phyloP scores from a whole-genome alignment of 345 rosid genomes.

The Dipteronia dyeriana region DNA sequence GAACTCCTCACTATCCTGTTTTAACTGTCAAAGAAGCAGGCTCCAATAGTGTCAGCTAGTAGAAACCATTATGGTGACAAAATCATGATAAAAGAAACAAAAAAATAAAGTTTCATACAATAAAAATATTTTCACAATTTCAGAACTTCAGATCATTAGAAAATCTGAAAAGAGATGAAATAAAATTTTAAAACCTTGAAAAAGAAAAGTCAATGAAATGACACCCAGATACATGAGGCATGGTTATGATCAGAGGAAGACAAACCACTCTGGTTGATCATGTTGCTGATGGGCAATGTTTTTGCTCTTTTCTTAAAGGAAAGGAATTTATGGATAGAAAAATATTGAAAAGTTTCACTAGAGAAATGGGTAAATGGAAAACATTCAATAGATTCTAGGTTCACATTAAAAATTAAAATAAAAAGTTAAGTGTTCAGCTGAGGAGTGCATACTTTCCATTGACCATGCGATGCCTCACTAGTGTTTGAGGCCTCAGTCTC shows the following conservation, averaged over 20 bases:
- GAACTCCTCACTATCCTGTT: constrained; percentile 75
- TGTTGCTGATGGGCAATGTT: constrained; percentile 7
- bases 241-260: neutral
- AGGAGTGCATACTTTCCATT: constrained; percentile 76
- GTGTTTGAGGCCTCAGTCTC: constrained; percentile 39
- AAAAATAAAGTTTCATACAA: neutral
- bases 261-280: neutral
- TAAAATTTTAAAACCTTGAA: neutral
- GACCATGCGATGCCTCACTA: constrained; percentile 47
- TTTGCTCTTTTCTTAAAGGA: neutral
- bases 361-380: constrained; percentile 7
- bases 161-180: constrained; percentile 8
- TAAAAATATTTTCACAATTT: neutral
- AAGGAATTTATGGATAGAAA: neutral
- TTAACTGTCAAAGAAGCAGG: constrained; percentile 49
- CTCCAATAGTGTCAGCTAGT: constrained; percentile 6
- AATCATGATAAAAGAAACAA: neutral
- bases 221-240: neutral
- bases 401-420: neutral
- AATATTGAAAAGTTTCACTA: neutral
- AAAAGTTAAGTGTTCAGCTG: neutral
- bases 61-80: neutral
- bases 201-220: neutral
- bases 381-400: neutral
- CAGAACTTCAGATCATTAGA: neutral